Conservation (phyloP, 441 rosid genomes). For the Corymbia calophylla region DNA sequence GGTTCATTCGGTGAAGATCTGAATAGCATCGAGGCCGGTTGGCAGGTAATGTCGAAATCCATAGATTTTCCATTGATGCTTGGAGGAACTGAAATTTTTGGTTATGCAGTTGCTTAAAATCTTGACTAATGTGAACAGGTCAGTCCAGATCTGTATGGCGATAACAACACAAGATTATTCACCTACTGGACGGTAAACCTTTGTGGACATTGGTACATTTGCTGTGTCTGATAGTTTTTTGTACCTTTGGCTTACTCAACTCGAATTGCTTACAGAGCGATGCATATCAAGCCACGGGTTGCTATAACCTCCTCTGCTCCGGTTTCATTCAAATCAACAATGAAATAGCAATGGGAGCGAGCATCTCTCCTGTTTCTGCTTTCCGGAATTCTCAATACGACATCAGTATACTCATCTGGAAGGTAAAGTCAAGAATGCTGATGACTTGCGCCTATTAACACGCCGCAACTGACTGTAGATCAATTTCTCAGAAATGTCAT, state of each 20-base stretch:
- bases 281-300: slow-evolving; percentile 98
- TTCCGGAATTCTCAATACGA: slow-evolving; percentile 85
- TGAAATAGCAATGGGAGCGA: slow-evolving; percentile 96
- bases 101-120: neutral
- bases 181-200: slow-evolving; percentile 97
- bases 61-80: neutral
- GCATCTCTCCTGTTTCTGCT: slow-evolving; percentile 94
- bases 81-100: neutral
- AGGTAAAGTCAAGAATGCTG: slow-evolving; percentile 38
- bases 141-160: slow-evolving; percentile 97
- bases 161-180: slow-evolving; percentile 97
- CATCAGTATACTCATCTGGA: slow-evolving; percentile 91
- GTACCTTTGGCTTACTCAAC: neutral
- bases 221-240: neutral
- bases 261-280: slow-evolving; percentile 55
- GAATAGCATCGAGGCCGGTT: slow-evolving; percentile 59
- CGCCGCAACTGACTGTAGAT: neutral
- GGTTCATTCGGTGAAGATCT: slow-evolving; percentile 46
- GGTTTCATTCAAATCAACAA: slow-evolving; percentile 94
- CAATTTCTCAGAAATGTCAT: neutral
- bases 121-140: slow-evolving; percentile 40
- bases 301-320: slow-evolving; percentile 95
- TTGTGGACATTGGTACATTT: neutral
- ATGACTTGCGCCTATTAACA: neutral
- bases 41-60: slow-evolving; percentile 33